Evolutionary conservation across 108 stramenopile species (phyloP), one percentile per base, ranked within the genome.

Genomic region (Fistulifera solaris): DNA sequence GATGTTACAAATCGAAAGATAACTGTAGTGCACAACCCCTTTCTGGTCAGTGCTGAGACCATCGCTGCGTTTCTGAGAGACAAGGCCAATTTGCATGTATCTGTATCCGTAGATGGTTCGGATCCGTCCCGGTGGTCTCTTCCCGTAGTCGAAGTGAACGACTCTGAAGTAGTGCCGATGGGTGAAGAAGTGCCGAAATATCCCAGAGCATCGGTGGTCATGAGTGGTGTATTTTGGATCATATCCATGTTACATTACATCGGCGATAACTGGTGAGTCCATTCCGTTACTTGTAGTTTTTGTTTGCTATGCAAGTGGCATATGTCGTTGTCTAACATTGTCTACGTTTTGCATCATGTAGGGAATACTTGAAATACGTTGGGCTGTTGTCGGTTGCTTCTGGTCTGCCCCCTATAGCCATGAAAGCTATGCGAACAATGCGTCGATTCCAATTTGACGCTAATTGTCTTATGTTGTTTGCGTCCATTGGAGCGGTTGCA

Each of bases 401-500:
- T 63, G 82, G 80, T 31, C 38, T 88, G 8, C 79, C 79, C 19
- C 59, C 68, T 11, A 81, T 88, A 44, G 82, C 78, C 17, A 48
- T 56, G 28, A 88, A 88, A 51, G 81, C 82, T 17, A 69, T 52
- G 1, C 44, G 43, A 22, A 77, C 77, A 14, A 52, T 83, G 12
- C 61, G 72, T 16, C 66, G 78, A 10, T 55, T 31, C 26, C 67
- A 66, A 23, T 76, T 93, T 41, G 91, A 93, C 53, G 68, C 81
- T 1, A 89, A 93, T 56, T 71, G 68, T 43, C 63, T 93, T 68
- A 93, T 93, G 87, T 40, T 80, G 16, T 61, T 81, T 46, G 92
- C 92, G 3, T 68, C 77, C 7, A 14, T 87, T 15, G 93, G 93
- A 18, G 88, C 93, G 1, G 22, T 94, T 26, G 80, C 74, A 11